These are phyloP conservation scores for Hirsutella minnesotensis DNA, from an alignment of 2,329 filamentous ascomycete species.

Conservation along the genomic window DNA sequence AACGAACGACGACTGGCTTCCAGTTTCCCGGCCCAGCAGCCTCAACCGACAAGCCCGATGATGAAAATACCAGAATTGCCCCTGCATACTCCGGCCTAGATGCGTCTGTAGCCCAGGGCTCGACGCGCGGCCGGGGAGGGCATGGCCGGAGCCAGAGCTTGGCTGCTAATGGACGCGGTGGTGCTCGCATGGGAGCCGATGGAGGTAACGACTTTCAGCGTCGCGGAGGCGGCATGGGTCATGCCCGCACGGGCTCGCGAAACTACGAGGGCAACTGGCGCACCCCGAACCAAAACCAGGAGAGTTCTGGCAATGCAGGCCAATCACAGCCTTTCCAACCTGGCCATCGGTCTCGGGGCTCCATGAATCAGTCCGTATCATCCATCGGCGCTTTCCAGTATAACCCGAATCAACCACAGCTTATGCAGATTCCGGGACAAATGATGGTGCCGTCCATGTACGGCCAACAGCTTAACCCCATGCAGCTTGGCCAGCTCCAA, in stretches of 20 bases:
- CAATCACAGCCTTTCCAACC: slow-evolving; percentile 74
- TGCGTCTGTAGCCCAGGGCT: slow-evolving; percentile 24
- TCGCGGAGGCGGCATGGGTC: slow-evolving; percentile 48
- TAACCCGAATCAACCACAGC: slow-evolving; percentile 64
- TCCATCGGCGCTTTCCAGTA: slow-evolving; percentile 83
- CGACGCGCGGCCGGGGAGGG: slow-evolving; percentile 43
- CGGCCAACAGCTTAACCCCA: slow-evolving; percentile 74
- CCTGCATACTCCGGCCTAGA: slow-evolving; percentile 19
- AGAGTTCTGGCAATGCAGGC: slow-evolving; percentile 32
- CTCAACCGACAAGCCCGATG: slow-evolving; percentile 47
- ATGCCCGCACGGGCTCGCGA: slow-evolving; percentile 71
- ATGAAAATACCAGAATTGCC: slow-evolving; percentile 25
- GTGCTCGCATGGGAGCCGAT: slow-evolving; percentile 52
- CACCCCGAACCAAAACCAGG: slow-evolving; percentile 59
- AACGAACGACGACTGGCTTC: slow-evolving; percentile 85
- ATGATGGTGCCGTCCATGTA: slow-evolving; percentile 83
- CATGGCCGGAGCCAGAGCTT: slow-evolving; percentile 84
- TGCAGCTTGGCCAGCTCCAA: slow-evolving; percentile 84
- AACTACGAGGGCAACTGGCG: slow-evolving; percentile 99
- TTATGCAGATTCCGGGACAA: slow-evolving; percentile 77
- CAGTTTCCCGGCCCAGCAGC: slow-evolving; percentile 78
- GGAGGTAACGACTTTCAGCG: slow-evolving; percentile 54
- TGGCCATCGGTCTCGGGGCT: slow-evolving; percentile 76
- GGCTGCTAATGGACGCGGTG: slow-evolving; percentile 62
- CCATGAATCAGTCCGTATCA: slow-evolving; percentile 76